These are phyloP conservation scores for Turnera subulata DNA, from an alignment of 345 rosid genomes.

Conservation along the genomic window DNA sequence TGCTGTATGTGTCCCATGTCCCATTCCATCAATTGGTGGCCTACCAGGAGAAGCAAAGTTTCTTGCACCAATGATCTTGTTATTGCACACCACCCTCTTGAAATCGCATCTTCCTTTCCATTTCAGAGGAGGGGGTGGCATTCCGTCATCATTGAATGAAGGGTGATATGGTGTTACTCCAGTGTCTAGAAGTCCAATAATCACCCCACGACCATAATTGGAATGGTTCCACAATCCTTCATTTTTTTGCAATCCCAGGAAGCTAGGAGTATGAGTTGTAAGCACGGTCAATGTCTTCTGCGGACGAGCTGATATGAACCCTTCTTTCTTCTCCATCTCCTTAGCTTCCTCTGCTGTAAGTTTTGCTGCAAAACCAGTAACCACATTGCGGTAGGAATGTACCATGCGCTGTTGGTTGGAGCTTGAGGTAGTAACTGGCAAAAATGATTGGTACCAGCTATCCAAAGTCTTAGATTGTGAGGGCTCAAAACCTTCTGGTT, in stretches of 20 bases:
- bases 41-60: not conserved
- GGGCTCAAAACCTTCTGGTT: not conserved
- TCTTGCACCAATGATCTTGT: conserved; percentile 20
- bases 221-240: not conserved
- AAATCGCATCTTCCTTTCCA: conserved; percentile 28
- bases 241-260: not conserved
- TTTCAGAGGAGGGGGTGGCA: conserved; percentile 22
- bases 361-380: not conserved
- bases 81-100: conserved; percentile 12
- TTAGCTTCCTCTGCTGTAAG: not conserved
- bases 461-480: not conserved
- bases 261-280: not conserved
- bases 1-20: conserved; percentile 25
- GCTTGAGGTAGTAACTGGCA: not conserved
- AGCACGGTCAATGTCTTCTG: not conserved
- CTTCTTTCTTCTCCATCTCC: not conserved
- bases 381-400: not conserved
- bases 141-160: conserved; percentile 20
- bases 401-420: not conserved
- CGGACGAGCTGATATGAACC: not conserved
- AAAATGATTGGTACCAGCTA: not conserved
- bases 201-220: not conserved
- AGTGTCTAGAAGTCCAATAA: conserved; percentile 19
- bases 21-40: conserved; percentile 7
- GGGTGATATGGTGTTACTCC: conserved; percentile 19